phyloP scores from a whole-genome alignment of 2,329 filamentous ascomycete genomes.

The Clonostachys rhizophaga region DNA sequence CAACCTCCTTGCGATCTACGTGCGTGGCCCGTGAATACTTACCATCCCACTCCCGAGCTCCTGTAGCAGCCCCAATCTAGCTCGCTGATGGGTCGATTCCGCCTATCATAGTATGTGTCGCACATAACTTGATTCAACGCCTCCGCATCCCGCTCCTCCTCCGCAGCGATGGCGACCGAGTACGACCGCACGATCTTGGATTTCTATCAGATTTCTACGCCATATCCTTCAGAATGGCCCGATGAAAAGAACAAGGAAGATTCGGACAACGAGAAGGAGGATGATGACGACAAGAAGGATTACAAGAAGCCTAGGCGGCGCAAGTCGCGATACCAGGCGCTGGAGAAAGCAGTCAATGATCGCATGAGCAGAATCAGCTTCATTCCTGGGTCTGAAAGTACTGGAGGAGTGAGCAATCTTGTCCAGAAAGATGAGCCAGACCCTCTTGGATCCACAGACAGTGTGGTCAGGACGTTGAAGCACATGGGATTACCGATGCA shows the following conservation, averaged over 20 bases:
- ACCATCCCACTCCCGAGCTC: too few species aligned
- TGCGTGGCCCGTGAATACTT: too few species aligned
- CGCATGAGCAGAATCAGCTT: conserved; percentile 52
- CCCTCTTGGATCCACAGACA: conserved; percentile 81
- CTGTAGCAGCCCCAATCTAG: too few species aligned
- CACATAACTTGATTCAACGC: too few species aligned
- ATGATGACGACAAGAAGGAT: conserved; percentile 11
- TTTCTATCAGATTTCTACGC: conserved; percentile 79
- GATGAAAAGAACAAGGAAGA: conserved; percentile 68
- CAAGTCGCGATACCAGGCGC: conserved; percentile 78
- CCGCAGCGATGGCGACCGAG: conserved; percentile 51
- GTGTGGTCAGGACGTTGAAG: conserved; percentile 76
- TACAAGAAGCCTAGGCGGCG: conserved; percentile 47
- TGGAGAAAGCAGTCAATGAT: conserved; percentile 71
- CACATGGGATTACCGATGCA: conserved; percentile 75
- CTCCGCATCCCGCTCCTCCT: too few species aligned
- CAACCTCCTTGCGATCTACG: too few species aligned
- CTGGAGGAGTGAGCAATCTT: conserved; percentile 66
- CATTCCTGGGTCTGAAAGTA: conserved; percentile 63
- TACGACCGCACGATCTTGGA: conserved; percentile 75
- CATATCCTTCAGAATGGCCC: conserved; percentile 84
- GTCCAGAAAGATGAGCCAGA: conserved; percentile 92
- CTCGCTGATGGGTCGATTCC: too few species aligned
- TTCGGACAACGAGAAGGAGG: conserved; percentile 53
- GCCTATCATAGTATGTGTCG: too few species aligned